A percentile compares a stretch with the other conserved stretches of the same genome.
phyloP scores from a whole-genome alignment of 257 asterid species.

The Henckelia pumila region DNA sequence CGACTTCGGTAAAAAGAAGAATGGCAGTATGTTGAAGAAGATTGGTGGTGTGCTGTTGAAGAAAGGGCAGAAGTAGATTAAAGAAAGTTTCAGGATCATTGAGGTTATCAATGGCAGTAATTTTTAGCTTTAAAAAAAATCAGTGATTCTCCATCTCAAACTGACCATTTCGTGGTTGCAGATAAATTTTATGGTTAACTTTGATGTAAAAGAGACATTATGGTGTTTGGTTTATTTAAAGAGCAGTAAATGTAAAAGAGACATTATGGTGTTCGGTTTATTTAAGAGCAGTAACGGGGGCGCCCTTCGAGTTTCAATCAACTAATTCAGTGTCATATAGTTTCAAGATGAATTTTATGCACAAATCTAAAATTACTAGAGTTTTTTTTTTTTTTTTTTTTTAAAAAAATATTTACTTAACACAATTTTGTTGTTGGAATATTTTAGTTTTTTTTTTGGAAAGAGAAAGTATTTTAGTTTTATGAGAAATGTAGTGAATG shows the following conservation, averaged over 20 bases:
- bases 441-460: no score
- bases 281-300: not conserved
- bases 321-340: not conserved
- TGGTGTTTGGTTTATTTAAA: not conserved
- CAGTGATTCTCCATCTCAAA: not conserved
- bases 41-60: conserved; percentile 65
- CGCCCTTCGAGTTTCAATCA: not conserved
- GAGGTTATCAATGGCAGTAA: not conserved
- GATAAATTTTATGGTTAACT: not conserved
- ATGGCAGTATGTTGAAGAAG: conserved; percentile 72
- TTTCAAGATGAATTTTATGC: not conserved
- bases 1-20: conserved; percentile 67
- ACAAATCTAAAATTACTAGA: no score
- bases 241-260: conserved; percentile 4
- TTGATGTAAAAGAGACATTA: conserved; percentile 8
- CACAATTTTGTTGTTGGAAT: no score
- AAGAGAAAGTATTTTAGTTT: no score
- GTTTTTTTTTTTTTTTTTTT: no score
- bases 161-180: not conserved
- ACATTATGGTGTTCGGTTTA: not conserved
- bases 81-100: conserved; percentile 8
- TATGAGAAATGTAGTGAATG: no score
- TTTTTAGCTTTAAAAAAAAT: not conserved
- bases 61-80: conserved; percentile 63
- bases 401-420: no score